Evolutionary conservation across 208 protist species (phyloP), one percentile per base, ranked within the genome.

Genomic region (Crithidia acanthocephali): DNA sequence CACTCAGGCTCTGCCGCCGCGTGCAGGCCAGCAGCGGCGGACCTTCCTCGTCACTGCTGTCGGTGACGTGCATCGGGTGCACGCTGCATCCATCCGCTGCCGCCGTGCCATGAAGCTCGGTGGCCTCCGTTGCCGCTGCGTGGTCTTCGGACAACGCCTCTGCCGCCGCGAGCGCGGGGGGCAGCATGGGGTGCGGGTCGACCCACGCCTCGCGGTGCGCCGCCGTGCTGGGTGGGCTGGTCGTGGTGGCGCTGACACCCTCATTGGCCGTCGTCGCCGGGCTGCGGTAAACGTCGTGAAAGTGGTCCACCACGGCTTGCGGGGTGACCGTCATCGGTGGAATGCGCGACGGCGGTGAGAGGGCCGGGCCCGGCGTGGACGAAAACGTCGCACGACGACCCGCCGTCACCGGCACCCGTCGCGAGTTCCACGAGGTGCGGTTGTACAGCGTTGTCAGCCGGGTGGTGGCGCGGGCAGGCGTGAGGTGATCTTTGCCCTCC

Each of bases 301-400:
- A 68, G 48, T 68, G 62, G 62, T 68, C 62, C 22, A 68, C 35
- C 62, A 68, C 62, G 5, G 6, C 50, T 23, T 68, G 47, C 22
- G 62, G 62, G 23, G 48, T 30, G 18, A 68, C 22, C 5, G 28
- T 58, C 48, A 68, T 68, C 0, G 62, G 48, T 4, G 62, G 62
- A 22, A 58, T 68, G 35, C 32, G n/a, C 4, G 50, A 58, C 23
- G 48, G 50, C 35, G 22, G 50, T n/a, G 48, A 68, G 23, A 68
- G 62, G 11, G 48, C 48, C 2, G 35, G 27, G 2, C 28, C n/a
- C 6, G 48, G 22, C 32, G 32, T 2, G 23, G 62, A 56, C 8
- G 48, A 56, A n/a, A 56, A 68, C n/a, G 25, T n/a, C 4, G 48
- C 16, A 0, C 48, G 62, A 4, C 62, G 62, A 6, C 18, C 44